Base-by-base conservation (phyloP, 2,329 filamentous ascomycete species). In the Colletotrichum tamarilloi region DNA sequence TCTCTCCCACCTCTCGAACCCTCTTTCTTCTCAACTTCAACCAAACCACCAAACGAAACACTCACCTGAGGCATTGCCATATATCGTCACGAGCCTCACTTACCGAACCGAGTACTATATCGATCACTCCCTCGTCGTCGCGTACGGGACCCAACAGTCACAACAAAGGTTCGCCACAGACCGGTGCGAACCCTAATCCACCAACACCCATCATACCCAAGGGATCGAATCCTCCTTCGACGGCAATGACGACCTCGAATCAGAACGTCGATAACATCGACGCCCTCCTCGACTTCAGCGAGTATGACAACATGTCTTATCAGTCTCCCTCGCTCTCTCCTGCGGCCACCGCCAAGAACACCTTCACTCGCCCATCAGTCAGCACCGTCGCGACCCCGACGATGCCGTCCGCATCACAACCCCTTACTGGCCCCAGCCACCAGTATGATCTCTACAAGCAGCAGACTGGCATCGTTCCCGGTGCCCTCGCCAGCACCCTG, bases 401-500 rank as follows among this genome's bases (percentile, higher is more conserved):
- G 4, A 83, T 85, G 46, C 82, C 90, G 22, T 82, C 88, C 8
- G 84, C 86, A 67, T 82, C 79, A 30, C 89, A 92, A 74, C 88
- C 89, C 38, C 90, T 95, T 79, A 92, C 91, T 60, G 94, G 92
- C 46, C 96, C 97, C 9, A 98, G 95, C 83, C 95, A 98, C 85
- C 94, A 97, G 84, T 98, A 98, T 87, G 94, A 95, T 79, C 92
- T 94, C 80, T 97, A 98, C 86, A 94, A 95, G 85, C 97, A 99
- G 82, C 95, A 98, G 86, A 98, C 97, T 4, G 95, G 95, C 75
- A 92, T 98, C 35, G 94, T 97, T 0, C 92, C 94, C 1, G 95
- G 95, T 75, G 95, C 95, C 65, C 87, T 97, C 75, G 92, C 93
- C 55, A 94, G 91, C 82, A 93, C 95, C 14, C 90, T 97, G 80